phyloP scores from a whole-genome alignment of 2,329 filamentous ascomycete species.

The Aspergillus nomiae region DNA sequence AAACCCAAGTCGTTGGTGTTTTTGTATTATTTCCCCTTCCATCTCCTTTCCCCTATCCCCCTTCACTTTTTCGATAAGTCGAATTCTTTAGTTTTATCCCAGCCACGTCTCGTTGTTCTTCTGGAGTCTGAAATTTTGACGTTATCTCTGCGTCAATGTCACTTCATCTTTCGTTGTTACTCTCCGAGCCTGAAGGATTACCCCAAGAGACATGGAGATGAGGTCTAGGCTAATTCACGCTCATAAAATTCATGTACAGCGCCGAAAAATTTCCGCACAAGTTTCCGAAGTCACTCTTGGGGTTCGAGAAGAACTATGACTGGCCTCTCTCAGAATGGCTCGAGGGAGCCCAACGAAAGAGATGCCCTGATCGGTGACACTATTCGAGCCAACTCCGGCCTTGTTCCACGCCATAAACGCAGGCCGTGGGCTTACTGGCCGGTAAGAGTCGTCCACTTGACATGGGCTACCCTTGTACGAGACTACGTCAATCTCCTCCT shows the following conservation, averaged over 20 bases:
- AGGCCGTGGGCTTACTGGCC: conserved; percentile 45
- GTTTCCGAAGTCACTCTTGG: conserved; percentile 34
- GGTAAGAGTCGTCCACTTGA: conserved; percentile 39
- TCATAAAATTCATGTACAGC: conserved; percentile 19
- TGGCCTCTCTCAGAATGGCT: conserved; percentile 31
- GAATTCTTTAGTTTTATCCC: neutral
- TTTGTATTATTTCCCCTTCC: neutral
- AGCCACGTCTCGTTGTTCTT: neutral
- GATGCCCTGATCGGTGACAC: conserved; percentile 33
- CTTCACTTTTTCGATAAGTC: neutral
- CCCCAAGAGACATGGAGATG: neutral
- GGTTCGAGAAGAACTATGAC: conserved; percentile 34
- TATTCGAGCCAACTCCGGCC: conserved; percentile 21
- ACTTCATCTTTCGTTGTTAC: neutral
- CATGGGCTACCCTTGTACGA: conserved; percentile 47
- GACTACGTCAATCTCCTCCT: conserved; percentile 63
- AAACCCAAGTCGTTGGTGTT: neutral
- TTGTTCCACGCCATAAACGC: conserved; percentile 36
- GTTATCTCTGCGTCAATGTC: neutral
- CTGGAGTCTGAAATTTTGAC: neutral
- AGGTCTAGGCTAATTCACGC: conserved; percentile 11
- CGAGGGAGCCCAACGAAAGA: conserved; percentile 35
- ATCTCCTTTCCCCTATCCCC: conserved; percentile 6
- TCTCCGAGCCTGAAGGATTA: neutral
- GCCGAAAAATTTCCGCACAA: conserved; percentile 29